phyloP scores from a whole-genome alignment of 2,329 filamentous ascomycete species.

The Fusarium dlaminii region DNA sequence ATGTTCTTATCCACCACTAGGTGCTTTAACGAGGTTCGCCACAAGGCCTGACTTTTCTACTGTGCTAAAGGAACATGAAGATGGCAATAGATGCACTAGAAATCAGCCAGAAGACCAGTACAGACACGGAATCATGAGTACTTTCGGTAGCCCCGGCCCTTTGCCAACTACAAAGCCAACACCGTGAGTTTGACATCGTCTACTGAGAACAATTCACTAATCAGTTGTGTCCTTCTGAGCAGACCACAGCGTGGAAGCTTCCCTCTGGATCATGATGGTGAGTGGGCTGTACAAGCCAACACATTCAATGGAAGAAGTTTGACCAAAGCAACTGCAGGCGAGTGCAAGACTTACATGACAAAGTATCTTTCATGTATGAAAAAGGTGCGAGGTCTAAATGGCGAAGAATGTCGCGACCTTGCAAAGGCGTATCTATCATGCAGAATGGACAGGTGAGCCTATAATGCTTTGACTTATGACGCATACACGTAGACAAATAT shows the following conservation, averaged over 20 bases:
- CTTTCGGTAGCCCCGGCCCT: conserved; percentile 76
- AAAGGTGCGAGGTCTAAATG: conserved; percentile 83
- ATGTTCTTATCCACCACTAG: conserved; percentile 29
- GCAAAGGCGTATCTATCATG: conserved; percentile 91
- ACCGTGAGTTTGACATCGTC: conserved; percentile 62
- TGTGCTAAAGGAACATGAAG: conserved; percentile 7
- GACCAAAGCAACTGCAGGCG: conserved; percentile 64
- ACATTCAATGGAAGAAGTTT: conserved; percentile 1
- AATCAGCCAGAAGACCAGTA: conserved; percentile 19
- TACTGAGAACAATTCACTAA: conserved; percentile 15
- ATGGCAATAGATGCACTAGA: conserved; percentile 5
- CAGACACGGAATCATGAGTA: conserved; percentile 58
- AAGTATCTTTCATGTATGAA: conserved; percentile 90
- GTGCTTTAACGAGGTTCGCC: conserved; percentile 34
- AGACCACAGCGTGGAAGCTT: conserved; percentile 93
- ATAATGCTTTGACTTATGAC: conserved; percentile 15
- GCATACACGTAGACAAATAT: conserved; percentile 3
- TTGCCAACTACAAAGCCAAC: conserved; percentile 72
- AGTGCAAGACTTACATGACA: conserved; percentile 91
- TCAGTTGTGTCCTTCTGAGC: conserved; percentile 1
- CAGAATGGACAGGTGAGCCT: conserved; percentile 87
- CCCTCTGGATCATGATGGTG: conserved; percentile 87
- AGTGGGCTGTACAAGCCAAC: conserved; percentile 24
- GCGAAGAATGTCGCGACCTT: conserved; percentile 82
- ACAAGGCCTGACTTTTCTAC: conserved; percentile 33